Evolutionary conservation across 352 stramenopile species (phyloP), one percentile per base, ranked within the genome.

Genomic region (Phytophthora tentaculata): DNA sequence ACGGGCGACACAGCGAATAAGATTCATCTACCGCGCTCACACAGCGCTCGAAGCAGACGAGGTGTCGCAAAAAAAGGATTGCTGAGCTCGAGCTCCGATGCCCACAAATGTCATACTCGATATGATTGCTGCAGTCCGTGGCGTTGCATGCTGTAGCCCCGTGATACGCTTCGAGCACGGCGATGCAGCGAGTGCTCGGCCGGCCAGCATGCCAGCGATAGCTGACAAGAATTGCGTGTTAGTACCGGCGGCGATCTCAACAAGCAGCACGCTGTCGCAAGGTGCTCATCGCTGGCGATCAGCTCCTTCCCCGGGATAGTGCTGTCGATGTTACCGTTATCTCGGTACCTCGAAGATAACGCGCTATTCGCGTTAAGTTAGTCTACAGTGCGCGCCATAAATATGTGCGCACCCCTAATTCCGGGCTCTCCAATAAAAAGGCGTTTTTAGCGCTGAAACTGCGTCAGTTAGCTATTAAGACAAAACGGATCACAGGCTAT

Each of bases 1-100:
- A 56, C 28, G 26, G 20, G 10, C 14, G 23, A 44, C 58, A 32
- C 19, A 56, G 41, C 44, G 60, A 56, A 67, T 67, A 67, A 67
- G 60, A 55, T 67, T 67, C 60, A 55, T 67, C 50, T 47, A 59
- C 58, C 23, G 37, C 49, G 35, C 29, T 37, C 39, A 20, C 48
- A 32, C 20, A 55, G 51, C 50, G n/a, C n/a, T n/a, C n/a, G n/a
- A n/a, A n/a, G n/a, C n/a, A 67, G 60, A 67, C 51, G 60, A 61
- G 60, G 14, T 8, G 45, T 6, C 12, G 14, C 59, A n/a, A 52
- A 47, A 59, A 49, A 16, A 48, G 39, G 60, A 55, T 67, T 67
- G 60, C 60, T 67, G 60, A 67, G 51, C 19, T 52, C 39, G 17
- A 49, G 20, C 52, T 47, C 32, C 32, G 32, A 39, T 39, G 10